Evolutionary conservation across 129 eudicot species (phyloP), one percentile per base, ranked within the genome.

Genomic region (Centrapalus pauciflorus): DNA sequence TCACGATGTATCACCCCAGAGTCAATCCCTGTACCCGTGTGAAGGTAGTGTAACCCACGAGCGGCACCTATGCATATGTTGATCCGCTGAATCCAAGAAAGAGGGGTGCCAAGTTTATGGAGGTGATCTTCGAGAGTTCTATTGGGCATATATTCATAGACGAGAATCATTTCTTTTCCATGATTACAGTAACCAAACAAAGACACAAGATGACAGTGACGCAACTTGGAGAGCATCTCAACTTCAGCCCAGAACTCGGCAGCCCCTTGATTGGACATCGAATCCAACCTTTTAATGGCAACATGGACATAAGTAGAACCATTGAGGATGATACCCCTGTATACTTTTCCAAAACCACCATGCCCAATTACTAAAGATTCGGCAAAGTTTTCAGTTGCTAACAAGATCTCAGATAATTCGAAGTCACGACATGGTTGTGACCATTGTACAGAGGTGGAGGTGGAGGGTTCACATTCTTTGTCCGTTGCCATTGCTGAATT

Each of bases 11-110:
- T 67, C 8, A 67, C 55, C 25, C 74, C 72, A 0, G 35, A 7
- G 5, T 33, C 23, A 70, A 41, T 55, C 1, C 72, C 73, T 0
- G 62, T 75, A 26, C 63, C 69, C 0, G 57, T 66, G 57, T 75
- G 80, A 14, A 75, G 69, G 55, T 57, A 75, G 54, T 57, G 43
- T 55, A 75, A 46, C 1, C 80, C 80, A 16, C 69, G 74, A 20
- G 63, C 73, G 0, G 68, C 74, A 29, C 74, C 79, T 12, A 75
- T 56, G 74, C 75, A 76, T 12, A 68, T 68, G n/a, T 76, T 68
- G 33, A 76, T 65, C 20, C 80, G 70, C 19, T 26, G 65, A n/a
- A 34, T n/a, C 80, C 80, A 76, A 35, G 75, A 35, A 46, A 76
- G 62, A 59, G 56, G 52, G 60, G 58, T 38, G 1, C 27, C 38